Conservation (phyloP, 257 asterid species). For the Solanum sejunctum region DNA sequence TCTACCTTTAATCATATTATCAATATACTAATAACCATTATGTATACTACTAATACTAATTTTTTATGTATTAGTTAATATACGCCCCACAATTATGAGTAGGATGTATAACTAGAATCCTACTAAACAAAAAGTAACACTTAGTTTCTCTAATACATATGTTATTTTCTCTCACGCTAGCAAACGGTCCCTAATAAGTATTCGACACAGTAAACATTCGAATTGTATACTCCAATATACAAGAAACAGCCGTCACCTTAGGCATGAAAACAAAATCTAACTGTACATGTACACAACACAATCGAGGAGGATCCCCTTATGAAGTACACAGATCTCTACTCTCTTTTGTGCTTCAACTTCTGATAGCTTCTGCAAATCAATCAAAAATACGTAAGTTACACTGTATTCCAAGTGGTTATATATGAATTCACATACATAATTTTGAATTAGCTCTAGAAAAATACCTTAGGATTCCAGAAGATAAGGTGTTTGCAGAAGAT, state of each 20-base stretch:
- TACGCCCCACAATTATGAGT: background rate
- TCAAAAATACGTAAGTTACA: background rate
- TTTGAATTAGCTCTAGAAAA: background rate
- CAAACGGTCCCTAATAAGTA: background rate
- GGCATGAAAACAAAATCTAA: background rate
- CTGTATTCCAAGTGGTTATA: too few species aligned
- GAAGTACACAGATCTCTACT: background rate
- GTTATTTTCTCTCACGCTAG: background rate
- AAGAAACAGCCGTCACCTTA: background rate
- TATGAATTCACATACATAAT: too few species aligned
- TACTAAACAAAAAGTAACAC: background rate
- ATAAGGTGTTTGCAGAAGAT: slow-evolving; percentile 15
- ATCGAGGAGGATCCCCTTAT: background rate
- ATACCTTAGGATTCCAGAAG: slow-evolving; percentile 19
- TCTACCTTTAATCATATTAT: background rate
- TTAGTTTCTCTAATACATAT: background rate
- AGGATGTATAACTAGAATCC: background rate
- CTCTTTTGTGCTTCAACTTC: background rate
- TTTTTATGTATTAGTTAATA: background rate
- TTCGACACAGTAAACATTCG: background rate
- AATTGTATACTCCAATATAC: background rate
- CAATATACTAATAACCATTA: background rate
- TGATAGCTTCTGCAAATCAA: background rate
- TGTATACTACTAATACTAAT: background rate
- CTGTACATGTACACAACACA: background rate